Base-by-base conservation (phyloP, 805 yeast species). In the Maudiozyma saulgeensis region DNA sequence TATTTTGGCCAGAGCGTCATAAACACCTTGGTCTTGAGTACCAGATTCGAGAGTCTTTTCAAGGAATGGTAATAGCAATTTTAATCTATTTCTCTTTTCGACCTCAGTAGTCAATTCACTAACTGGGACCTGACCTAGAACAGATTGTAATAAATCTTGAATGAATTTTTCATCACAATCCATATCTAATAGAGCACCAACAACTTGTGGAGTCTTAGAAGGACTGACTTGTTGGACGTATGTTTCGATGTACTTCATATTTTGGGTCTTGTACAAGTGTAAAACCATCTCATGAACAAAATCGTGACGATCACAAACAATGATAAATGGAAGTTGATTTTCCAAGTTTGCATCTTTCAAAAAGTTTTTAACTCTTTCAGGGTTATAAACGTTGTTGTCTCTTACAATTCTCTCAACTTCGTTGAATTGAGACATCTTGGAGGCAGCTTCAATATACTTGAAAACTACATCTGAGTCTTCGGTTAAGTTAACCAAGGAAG, bases 181-280 rank as follows among this genome's bases (percentile, higher is more conserved):
- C 58, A 93, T 98, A 67, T 93, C 99, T 57, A 93, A 75, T 62
- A 93, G 76, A 43, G 95, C 98, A 53, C 96, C 99, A 62, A 93
- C 79, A 54, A 93, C 99, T 69, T 90, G 95, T 6, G 99, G 95
- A 16, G 99, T 87, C 67, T 86, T 87, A 8, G 95, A 75, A 48
- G 99, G 96, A 71, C 93, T 93, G 47, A 93, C 98, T 66, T 89
- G 95, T 73, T 93, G 98, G 49, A 93, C 99, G 63, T 91, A 93
- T 45, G 93, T 96, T 73, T 93, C 98, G 69, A 93, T 93, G 61
- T 91, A 93, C 69, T 93, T 89, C 80, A 89, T 87, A 71, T 82
- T 91, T 69, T 91, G 90, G 71, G 90, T 87, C 74, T 91, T 93
- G 82, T 93, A 93, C 67, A 93, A 77, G 72, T 86, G 93, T 62